Evolutionary conservation across 1,284 basidiomycete species (phyloP).

Genomic region (Rhodotorula sp.): DNA sequence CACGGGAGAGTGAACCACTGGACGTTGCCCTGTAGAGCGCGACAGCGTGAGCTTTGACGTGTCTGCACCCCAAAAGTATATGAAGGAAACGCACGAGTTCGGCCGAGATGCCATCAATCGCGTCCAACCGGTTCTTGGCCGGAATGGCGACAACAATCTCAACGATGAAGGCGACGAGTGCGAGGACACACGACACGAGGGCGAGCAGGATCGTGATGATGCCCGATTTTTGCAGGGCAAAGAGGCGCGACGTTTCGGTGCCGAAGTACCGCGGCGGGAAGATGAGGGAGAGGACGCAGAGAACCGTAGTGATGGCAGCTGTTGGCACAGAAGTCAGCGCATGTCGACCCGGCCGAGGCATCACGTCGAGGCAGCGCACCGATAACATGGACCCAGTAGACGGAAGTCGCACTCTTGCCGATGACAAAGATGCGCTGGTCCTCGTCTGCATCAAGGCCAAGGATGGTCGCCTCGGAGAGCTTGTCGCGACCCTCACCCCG

Average conservation of each 20-base stretch:
- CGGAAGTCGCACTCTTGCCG: conserved; percentile 15
- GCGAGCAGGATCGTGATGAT: conserved; percentile 38
- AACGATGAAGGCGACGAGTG: conserved; percentile 29
- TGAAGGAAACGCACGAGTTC: conserved; percentile 12
- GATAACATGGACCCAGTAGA: conserved; percentile 37
- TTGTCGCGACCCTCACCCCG: too few species aligned
- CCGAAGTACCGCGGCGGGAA: conserved; percentile 36
- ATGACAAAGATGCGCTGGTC: conserved; percentile 17
- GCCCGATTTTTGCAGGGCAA: conserved; percentile 39
- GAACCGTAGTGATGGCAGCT: conserved; percentile 30
- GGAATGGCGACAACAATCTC: conserved; percentile 35
- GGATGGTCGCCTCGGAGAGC: conserved; percentile 15
- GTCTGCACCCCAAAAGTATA: too few species aligned
- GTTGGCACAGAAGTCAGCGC: neutral
- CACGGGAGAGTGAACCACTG: conserved; percentile 39
- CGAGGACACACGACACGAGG: conserved; percentile 18
- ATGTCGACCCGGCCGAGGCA: too few species aligned
- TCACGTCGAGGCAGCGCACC: conserved; percentile 9
- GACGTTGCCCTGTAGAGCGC: conserved; percentile 31
- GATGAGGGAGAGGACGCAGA: conserved; percentile 27
- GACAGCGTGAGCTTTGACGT: neutral
- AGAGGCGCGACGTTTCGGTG: conserved; percentile 28
- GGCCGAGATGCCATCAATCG: conserved; percentile 22
- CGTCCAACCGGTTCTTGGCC: conserved; percentile 21
- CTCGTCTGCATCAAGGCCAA: conserved; percentile 12